Conservation (phyloP, 1,139 yeast species). For the Diutina scorzettiae region DNA sequence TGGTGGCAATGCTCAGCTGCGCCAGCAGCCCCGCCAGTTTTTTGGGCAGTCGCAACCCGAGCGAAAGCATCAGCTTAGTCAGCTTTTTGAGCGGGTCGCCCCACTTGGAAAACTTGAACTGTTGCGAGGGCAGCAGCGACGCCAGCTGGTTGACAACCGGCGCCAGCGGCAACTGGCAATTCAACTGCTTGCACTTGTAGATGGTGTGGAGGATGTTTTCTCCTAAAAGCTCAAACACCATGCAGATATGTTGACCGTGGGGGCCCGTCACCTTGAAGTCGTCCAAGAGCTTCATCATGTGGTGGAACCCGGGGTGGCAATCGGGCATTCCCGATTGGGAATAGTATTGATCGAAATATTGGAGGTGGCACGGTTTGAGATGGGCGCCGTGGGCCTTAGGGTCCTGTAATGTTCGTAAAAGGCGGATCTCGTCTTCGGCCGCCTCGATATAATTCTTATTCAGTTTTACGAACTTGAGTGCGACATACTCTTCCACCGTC, state of each 20-base stretch:
- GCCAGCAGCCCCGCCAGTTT: slow-evolving; percentile 1
- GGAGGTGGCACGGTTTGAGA: not conserved
- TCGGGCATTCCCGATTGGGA: slow-evolving; percentile 18
- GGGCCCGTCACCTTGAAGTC: slow-evolving; percentile 61
- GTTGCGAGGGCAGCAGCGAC: not conserved
- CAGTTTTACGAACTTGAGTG: slow-evolving; percentile 74
- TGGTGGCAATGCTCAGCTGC: not conserved
- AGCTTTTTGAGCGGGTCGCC: not conserved
- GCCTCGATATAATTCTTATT: slow-evolving; percentile 72
- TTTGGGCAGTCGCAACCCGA: not conserved
- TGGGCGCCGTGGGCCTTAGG: slow-evolving; percentile 7
- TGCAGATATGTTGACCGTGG: slow-evolving; percentile 65
- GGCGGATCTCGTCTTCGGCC: slow-evolving; percentile 71
- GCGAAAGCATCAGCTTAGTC: slow-evolving; percentile 4
- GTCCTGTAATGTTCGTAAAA: slow-evolving; percentile 25
- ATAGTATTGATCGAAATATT: slow-evolving; percentile 8
- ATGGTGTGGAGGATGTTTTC: slow-evolving; percentile 67
- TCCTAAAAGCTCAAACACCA: slow-evolving; percentile 86
- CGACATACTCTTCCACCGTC: slow-evolving; percentile 46
- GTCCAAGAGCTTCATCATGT: slow-evolving; percentile 54
- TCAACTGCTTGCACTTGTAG: slow-evolving; percentile 35
- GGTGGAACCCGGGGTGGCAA: slow-evolving; percentile 56
- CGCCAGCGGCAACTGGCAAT: not conserved
- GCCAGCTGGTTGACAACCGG: not conserved
- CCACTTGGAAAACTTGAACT: slow-evolving; percentile 4